A percentile compares a stretch with the other conserved stretches of the same genome.
Evolutionary conservation across 2,329 filamentous ascomycete genomes (phyloP).

Genomic region (Cladosporium colombiae): DNA sequence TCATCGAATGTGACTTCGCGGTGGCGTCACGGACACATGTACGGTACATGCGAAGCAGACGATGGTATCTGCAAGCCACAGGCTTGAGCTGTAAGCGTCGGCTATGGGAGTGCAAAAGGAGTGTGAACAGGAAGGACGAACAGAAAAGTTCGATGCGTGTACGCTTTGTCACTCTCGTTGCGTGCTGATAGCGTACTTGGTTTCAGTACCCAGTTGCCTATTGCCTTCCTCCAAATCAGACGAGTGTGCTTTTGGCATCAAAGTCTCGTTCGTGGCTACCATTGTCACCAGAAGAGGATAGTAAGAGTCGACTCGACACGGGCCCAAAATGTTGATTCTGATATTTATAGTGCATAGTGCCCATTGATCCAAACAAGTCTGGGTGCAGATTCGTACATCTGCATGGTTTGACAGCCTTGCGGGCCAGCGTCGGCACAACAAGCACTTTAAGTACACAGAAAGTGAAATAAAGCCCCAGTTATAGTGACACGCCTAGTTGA

Average conservation of each 20-base stretch:
- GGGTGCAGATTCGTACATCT: neutral
- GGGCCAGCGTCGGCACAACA: neutral
- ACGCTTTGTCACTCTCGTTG: neutral
- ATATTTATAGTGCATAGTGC: neutral
- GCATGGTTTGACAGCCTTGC: neutral
- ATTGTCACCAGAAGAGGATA: neutral
- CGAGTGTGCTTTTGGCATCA: neutral
- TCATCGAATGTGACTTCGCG: neutral
- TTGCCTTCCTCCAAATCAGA: neutral
- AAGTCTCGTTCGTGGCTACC: neutral
- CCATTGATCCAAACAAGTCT: too few species aligned
- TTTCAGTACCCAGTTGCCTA: neutral
- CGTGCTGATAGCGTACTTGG: neutral
- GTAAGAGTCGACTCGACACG: neutral
- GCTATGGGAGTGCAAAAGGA: neutral
- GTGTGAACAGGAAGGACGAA: too few species aligned
- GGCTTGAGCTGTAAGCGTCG: neutral
- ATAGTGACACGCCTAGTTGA: neutral
- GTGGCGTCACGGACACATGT: neutral
- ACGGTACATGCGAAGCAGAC: neutral
- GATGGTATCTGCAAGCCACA: neutral
- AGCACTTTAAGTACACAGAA: neutral
- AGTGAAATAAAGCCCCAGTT: neutral
- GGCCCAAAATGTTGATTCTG: neutral
- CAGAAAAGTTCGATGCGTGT: neutral